A percentile compares a stretch with the other conserved stretches of the same genome.
phyloP scores from a whole-genome alignment of 2,329 filamentous ascomycete genomes.

The Sporothrix dimorphospora region DNA sequence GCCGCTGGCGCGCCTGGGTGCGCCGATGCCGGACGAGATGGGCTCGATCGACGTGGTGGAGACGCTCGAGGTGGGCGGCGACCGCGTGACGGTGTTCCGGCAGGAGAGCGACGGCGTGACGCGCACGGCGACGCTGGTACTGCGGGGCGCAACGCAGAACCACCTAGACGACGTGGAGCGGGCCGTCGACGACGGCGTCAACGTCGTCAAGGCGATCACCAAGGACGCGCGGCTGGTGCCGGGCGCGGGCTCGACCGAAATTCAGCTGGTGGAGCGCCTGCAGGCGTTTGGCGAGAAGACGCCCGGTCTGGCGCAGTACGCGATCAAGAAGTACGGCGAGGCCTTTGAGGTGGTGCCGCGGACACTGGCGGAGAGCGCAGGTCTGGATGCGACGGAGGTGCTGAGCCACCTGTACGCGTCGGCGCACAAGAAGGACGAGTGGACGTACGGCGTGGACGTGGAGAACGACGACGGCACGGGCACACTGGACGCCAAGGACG shows the following conservation, averaged over 20 bases:
- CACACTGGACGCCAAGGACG: constrained; percentile 80
- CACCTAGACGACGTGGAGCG: constrained; percentile 96
- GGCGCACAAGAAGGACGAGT: constrained; percentile 85
- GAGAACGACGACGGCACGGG: constrained; percentile 84
- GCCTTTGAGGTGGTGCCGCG: constrained; percentile 97
- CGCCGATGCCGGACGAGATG: constrained; percentile 99
- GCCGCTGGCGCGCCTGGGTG: constrained; percentile 90
- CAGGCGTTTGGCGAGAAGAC: constrained; percentile 90
- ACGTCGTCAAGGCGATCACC: constrained; percentile 97
- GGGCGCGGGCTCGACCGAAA: constrained; percentile 91
- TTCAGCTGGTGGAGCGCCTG: constrained; percentile 91
- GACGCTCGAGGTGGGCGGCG: constrained; percentile 95
- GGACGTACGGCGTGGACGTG: constrained; percentile 91
- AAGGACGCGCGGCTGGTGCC: constrained; percentile 89
- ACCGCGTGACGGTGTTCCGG: constrained; percentile 96
- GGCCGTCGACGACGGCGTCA: constrained; percentile 96
- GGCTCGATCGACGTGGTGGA: constrained; percentile 92
- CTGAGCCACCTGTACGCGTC: constrained; percentile 90
- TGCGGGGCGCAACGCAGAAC: constrained; percentile 96
- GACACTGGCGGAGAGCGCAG: constrained; percentile 91
- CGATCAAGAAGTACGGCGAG: constrained; percentile 96
- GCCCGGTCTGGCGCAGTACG: constrained; percentile 89
- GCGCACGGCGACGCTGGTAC: constrained; percentile 88
- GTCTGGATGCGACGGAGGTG: constrained; percentile 95
- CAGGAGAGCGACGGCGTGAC: constrained; percentile 87